Conservation (phyloP, 2,329 filamentous ascomycete species). For the Fusarium luffae region DNA sequence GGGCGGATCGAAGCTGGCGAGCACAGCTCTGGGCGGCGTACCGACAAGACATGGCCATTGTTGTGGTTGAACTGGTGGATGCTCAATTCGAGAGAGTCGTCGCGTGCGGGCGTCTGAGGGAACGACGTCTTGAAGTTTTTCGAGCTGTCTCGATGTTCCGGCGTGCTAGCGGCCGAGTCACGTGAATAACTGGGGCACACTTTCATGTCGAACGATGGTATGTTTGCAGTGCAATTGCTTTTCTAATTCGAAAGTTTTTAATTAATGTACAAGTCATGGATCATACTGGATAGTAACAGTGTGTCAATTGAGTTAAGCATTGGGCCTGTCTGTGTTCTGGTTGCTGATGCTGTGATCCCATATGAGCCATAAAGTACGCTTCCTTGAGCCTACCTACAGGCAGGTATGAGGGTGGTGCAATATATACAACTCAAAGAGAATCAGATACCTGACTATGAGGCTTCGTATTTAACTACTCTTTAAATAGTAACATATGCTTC, state of each 20-base stretch:
- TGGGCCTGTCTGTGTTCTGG: neutral
- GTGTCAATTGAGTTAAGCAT: neutral
- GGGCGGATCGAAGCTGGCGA: conserved; percentile 66
- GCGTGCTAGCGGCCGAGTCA: conserved; percentile 39
- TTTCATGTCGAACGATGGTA: neutral
- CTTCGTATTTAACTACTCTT: neutral
- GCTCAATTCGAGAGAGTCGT: conserved; percentile 46
- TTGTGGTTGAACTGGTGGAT: conserved; percentile 47
- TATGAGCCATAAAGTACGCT: neutral
- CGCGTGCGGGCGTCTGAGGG: conserved; percentile 47
- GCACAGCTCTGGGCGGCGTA: conserved; percentile 73
- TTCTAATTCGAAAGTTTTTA: neutral
- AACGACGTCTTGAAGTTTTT: conserved; percentile 55
- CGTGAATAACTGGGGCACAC: conserved; percentile 31
- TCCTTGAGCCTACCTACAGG: neutral
- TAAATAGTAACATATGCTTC: neutral
- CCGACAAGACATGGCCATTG: conserved; percentile 72
- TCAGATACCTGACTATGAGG: neutral
- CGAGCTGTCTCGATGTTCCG: conserved; percentile 49
- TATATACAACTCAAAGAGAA: neutral
- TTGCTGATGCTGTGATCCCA: neutral
- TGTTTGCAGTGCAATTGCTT: neutral
- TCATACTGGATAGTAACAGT: neutral
- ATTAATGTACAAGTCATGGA: neutral
- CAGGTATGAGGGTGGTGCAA: neutral